These are phyloP conservation scores for Microcyclospora tardicrescens DNA, from an alignment of 2,329 filamentous ascomycete species.

Conservation along the genomic window DNA sequence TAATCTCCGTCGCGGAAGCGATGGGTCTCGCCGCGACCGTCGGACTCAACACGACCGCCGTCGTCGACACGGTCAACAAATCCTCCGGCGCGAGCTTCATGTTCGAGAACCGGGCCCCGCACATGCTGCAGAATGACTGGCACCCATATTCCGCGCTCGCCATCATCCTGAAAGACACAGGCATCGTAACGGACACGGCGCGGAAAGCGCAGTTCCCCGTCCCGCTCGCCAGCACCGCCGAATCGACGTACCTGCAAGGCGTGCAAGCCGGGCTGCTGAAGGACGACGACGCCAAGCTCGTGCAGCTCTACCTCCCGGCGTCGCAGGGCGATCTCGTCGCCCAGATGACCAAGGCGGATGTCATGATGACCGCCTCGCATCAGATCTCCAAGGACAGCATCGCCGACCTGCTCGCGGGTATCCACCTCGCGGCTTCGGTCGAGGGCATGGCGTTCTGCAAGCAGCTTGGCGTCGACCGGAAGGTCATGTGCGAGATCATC, in stretches of 20 bases:
- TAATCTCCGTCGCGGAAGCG: slow-evolving; percentile 42
- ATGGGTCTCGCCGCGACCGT: slow-evolving; percentile 43
- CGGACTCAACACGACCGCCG: slow-evolving; percentile 38
- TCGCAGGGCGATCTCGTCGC: slow-evolving; percentile 20
- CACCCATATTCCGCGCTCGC: slow-evolving; percentile 31
- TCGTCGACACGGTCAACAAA: slow-evolving; percentile 36
- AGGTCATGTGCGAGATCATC: slow-evolving; percentile 35
- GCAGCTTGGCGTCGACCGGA: slow-evolving; percentile 31
- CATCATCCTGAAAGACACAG: slow-evolving; percentile 37
- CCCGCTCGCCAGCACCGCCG: slow-evolving; percentile 48
- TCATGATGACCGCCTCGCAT: slow-evolving; percentile 24
- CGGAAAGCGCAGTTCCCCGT: slow-evolving; percentile 45
- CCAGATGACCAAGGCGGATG: slow-evolving; percentile 22
- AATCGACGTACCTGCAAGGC: slow-evolving; percentile 51
- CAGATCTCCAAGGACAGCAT: slow-evolving; percentile 25
- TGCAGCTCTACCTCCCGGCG: slow-evolving; percentile 38
- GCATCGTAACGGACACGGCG: slow-evolving; percentile 56
- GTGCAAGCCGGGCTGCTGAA: slow-evolving; percentile 44
- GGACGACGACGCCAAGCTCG: slow-evolving; percentile 43
- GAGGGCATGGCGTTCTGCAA: slow-evolving; percentile 37
- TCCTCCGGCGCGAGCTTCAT: slow-evolving; percentile 37
- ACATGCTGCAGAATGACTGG: slow-evolving; percentile 40
- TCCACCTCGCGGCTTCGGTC: slow-evolving; percentile 37
- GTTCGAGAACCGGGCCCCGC: slow-evolving; percentile 43
- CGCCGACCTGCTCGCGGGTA: slow-evolving; percentile 30